Conservation (phyloP, 371 early-diverging fungal species). For the Mucor saturninus region DNA sequence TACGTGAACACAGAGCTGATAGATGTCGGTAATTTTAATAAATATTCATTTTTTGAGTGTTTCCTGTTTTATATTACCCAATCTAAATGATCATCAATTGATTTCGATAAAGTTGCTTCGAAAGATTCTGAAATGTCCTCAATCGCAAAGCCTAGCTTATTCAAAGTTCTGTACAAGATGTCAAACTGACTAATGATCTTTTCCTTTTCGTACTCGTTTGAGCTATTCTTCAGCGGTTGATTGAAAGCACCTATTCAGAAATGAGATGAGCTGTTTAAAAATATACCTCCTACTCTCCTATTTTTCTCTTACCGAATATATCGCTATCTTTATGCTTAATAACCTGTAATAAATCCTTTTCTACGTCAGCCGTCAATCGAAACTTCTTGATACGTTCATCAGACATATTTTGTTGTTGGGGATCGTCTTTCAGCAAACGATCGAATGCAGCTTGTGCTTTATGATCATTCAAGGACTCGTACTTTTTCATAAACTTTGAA, state of each 20-base stretch:
- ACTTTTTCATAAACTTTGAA: slow-evolving; percentile 22
- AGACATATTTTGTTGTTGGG: background rate
- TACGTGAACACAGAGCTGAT: slow-evolving; percentile 57
- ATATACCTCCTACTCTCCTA: background rate
- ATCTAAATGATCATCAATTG: slow-evolving; percentile 58
- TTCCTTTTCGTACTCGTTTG: slow-evolving; percentile 34
- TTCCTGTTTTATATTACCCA: slow-evolving; percentile 48
- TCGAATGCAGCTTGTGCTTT: slow-evolving; percentile 27
- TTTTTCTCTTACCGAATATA: slow-evolving; percentile 2
- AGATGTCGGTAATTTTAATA: background rate
- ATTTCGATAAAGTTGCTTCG: slow-evolving; percentile 43
- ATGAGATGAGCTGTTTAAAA: background rate
- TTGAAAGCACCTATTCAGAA: background rate
- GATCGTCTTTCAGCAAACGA: slow-evolving; percentile 17
- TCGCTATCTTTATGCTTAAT: slow-evolving; percentile 16
- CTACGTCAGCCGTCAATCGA: slow-evolving; percentile 26
- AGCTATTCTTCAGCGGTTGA: background rate
- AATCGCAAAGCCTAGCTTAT: slow-evolving; percentile 53
- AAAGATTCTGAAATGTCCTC: slow-evolving; percentile 57
- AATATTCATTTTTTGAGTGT: background rate
- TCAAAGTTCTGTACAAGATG: slow-evolving; percentile 53
- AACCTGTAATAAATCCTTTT: slow-evolving; percentile 30
- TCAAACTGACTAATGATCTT: slow-evolving; percentile 54
- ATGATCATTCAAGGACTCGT: slow-evolving; percentile 24
- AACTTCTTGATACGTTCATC: slow-evolving; percentile 18